phyloP scores from a whole-genome alignment of 805 yeast species.

The Metschnikowia rubicola region DNA sequence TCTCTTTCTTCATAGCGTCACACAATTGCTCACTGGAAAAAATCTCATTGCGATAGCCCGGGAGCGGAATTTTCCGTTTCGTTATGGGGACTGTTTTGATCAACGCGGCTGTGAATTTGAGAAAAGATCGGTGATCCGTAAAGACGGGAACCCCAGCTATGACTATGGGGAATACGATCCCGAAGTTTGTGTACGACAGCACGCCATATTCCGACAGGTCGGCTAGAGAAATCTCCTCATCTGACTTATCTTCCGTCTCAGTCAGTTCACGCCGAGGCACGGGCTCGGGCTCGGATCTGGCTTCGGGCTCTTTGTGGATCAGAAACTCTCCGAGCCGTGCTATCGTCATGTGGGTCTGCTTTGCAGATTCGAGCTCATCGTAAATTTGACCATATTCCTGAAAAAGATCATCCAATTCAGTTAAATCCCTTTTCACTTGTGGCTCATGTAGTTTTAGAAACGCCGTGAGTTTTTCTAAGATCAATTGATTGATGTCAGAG shows the following conservation, averaged over 20 bases:
- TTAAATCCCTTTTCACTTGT: constrained; percentile 22
- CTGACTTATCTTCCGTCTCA: neutral
- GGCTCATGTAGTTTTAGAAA: constrained; percentile 39
- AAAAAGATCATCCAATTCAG: constrained; percentile 22
- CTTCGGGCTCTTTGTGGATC: constrained; percentile 1
- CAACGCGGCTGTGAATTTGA: constrained; percentile 22
- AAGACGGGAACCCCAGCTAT: constrained; percentile 27
- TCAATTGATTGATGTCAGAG: constrained; percentile 31
- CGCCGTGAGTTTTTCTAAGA: constrained; percentile 31
- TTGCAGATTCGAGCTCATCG: constrained; percentile 27
- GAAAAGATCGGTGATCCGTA: constrained; percentile 17
- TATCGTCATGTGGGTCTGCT: constrained; percentile 28
- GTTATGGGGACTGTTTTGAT: constrained; percentile 23
- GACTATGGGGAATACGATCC: constrained; percentile 29
- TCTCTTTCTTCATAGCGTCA: constrained; percentile 21
- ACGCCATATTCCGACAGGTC: neutral
- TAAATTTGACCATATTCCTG: constrained; percentile 25
- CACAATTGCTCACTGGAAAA: constrained; percentile 40
- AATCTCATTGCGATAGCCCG: constrained; percentile 38
- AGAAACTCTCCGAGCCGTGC: constrained; percentile 31
- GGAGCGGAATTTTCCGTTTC: constrained; percentile 35
- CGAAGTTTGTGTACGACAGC: neutral
- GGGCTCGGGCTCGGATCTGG: neutral
- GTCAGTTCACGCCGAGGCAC: no score
- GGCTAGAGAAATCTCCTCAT: neutral